Evolutionary conservation across 2,329 filamentous ascomycete species (phyloP), one percentile per base, ranked within the genome.

Genomic region (Dendryphion nanum): DNA sequence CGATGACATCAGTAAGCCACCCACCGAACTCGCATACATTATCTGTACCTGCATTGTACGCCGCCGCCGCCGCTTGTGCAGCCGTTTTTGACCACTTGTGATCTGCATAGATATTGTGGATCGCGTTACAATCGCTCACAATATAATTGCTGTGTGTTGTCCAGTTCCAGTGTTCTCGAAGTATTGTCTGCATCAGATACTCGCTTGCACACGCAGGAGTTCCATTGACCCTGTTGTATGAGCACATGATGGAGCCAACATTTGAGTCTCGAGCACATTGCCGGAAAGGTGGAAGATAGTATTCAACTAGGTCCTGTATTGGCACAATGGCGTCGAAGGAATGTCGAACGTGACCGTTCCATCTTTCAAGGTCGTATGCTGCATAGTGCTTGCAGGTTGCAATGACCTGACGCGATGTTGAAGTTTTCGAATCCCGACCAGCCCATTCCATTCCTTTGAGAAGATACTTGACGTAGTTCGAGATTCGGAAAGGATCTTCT

Each of bases 121-220:
- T 69, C 0, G 82, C 75, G 38, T 81, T 79, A 47, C 83, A 86
- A 53, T 86, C 83, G 10, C 74, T 78, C 0, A 78, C 80, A 19
- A 86, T 72, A 55, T 76, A 83, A 44, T 83, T 77, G 33, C 81
- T 74, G 28, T 79, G 71, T 2, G 74, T 70, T 0, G 73, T 77
- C 72, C 81, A 87, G 20, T 70, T 72, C 78, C 82, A 87, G 48
- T 81, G 76, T 31, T 83, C 76, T 1, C 83, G 73, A 2, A 87
- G 71, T 15, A 87, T 66, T 0, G 76, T 77, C 45, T 83, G 73
- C 31, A 86, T 69, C 0, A 86, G 67, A 48, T 82, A 86, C 0
- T 71, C 67, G 45, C 78, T 78, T 0, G 81, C 79, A 48, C 83
- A 86, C 4, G 79, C 73, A 0, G 83, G 82, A 0, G 79, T 72